Conservation (phyloP, 1,139 yeast species). For the Spathaspora sp. region DNA sequence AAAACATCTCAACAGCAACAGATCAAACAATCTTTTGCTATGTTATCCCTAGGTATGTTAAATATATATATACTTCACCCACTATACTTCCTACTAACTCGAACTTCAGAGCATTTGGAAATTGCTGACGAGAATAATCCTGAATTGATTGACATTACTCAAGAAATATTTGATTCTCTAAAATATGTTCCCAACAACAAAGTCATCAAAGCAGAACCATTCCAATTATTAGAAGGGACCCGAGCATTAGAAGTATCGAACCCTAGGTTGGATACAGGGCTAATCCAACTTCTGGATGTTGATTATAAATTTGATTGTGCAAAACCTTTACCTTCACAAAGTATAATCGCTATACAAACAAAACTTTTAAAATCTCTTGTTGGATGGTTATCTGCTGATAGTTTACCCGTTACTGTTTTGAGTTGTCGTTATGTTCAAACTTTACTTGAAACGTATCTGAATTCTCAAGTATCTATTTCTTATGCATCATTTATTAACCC, state of each 20-base stretch:
- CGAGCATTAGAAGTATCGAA: slow-evolving; percentile 69
- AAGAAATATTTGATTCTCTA: slow-evolving; percentile 32
- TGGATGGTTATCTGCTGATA: slow-evolving; percentile 63
- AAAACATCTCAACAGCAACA: not conserved
- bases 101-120: slow-evolving; percentile 7
- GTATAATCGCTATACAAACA: slow-evolving; percentile 48
- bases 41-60: slow-evolving; percentile 9
- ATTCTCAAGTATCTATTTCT: slow-evolving; percentile 9
- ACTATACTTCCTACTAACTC: slow-evolving; percentile 4
- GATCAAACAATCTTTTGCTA: not conserved
- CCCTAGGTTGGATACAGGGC: slow-evolving; percentile 61
- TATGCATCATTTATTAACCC: slow-evolving; percentile 22
- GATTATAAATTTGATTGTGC: slow-evolving; percentile 42
- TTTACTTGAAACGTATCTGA: slow-evolving; percentile 41
- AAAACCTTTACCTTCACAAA: slow-evolving; percentile 29
- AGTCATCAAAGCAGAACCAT: slow-evolving; percentile 53
- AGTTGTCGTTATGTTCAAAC: slow-evolving; percentile 66
- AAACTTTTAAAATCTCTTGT: slow-evolving; percentile 45
- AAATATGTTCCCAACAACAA: slow-evolving; percentile 30
- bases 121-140: slow-evolving; percentile 10
- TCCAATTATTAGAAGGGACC: slow-evolving; percentile 70
- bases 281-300: slow-evolving; percentile 40
- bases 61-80: not conserved
- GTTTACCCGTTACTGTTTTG: slow-evolving; percentile 61
- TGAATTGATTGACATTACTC: slow-evolving; percentile 46